Conservation (phyloP, 176 grass and related monocot species). For the Sorghum bicolor region DNA sequence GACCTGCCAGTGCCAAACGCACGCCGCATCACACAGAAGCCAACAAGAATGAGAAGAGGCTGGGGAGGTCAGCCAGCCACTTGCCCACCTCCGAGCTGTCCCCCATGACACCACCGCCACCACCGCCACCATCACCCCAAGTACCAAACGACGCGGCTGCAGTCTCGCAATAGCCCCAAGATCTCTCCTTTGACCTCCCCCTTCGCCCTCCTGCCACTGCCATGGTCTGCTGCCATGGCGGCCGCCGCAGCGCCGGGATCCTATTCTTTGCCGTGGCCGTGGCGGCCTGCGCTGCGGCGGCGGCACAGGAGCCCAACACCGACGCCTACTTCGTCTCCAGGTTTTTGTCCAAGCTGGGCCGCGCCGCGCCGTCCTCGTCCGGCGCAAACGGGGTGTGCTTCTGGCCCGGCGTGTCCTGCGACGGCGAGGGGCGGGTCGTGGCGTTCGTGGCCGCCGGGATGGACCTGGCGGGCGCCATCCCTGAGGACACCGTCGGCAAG, state of each 20-base stretch:
- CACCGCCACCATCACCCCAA: not conserved
- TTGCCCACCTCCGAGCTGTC: slow-evolving; percentile 34
- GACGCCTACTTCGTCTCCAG: slow-evolving; percentile 66
- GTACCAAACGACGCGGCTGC: not conserved
- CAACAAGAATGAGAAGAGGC: not conserved
- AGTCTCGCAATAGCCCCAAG: slow-evolving; percentile 10
- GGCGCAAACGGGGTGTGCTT: slow-evolving; percentile 39
- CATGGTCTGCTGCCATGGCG: slow-evolving; percentile 23
- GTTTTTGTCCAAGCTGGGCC: slow-evolving; percentile 61
- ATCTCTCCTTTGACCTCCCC: not conserved
- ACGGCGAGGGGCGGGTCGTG: slow-evolving; percentile 42
- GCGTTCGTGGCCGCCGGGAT: slow-evolving; percentile 45
- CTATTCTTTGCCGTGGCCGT: slow-evolving; percentile 11
- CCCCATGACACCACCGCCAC: slow-evolving; percentile 28
- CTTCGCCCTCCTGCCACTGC: not conserved
- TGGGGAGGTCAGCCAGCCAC: slow-evolving; percentile 13
- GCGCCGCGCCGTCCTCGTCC: slow-evolving; percentile 9
- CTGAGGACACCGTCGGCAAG: slow-evolving; percentile 76
- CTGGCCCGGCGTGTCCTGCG: slow-evolving; percentile 63
- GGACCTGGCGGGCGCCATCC: slow-evolving; percentile 56
- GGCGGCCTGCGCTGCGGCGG: slow-evolving; percentile 7
- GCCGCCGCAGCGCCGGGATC: not conserved
- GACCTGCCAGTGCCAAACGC: slow-evolving; percentile 26
- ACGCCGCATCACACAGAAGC: not conserved
- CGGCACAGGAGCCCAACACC: slow-evolving; percentile 74